phyloP scores from a whole-genome alignment of 768 basidiomycete genomes.

The Cubamyces sp. region DNA sequence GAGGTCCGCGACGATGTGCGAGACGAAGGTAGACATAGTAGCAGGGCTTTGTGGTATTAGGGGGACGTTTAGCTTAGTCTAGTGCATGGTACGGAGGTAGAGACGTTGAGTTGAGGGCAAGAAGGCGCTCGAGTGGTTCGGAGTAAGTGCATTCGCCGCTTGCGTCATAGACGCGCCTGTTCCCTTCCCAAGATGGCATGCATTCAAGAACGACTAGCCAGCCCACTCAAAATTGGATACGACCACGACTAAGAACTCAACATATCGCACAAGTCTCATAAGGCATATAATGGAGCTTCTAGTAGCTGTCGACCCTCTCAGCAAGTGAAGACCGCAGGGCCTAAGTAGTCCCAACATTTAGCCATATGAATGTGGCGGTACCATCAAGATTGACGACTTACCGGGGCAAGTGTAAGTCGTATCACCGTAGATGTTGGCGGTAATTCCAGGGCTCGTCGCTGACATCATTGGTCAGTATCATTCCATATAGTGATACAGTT shows the following conservation, averaged over 20 bases:
- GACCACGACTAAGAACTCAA: too few relatives aligned
- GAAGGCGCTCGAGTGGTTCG: too few relatives aligned
- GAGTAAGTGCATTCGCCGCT: not conserved
- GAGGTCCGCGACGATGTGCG: constrained; percentile 41
- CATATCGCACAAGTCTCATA: too few relatives aligned
- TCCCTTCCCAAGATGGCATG: constrained; percentile 3
- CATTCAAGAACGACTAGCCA: not conserved
- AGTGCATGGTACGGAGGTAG: constrained; percentile 7
- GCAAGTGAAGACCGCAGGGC: constrained; percentile 22
- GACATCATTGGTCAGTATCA: not conserved
- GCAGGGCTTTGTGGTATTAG: not conserved
- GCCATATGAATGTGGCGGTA: not conserved
- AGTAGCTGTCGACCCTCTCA: not conserved
- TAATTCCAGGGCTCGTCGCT: constrained; percentile 39
- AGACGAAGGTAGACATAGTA: constrained; percentile 43
- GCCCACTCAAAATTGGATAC: not conserved
- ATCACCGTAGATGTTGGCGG: constrained; percentile 37
- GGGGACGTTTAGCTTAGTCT: not conserved
- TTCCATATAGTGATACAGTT: not conserved
- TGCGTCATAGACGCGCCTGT: constrained; percentile 13
- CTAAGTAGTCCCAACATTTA: not conserved
- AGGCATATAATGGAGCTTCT: not conserved
- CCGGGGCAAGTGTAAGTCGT: constrained; percentile 36
- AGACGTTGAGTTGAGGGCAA: too few relatives aligned
- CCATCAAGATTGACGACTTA: not conserved